These are phyloP conservation scores for Sporothrix euskadiensis DNA, from an alignment of 2,329 filamentous ascomycete genomes.

Conservation along the genomic window DNA sequence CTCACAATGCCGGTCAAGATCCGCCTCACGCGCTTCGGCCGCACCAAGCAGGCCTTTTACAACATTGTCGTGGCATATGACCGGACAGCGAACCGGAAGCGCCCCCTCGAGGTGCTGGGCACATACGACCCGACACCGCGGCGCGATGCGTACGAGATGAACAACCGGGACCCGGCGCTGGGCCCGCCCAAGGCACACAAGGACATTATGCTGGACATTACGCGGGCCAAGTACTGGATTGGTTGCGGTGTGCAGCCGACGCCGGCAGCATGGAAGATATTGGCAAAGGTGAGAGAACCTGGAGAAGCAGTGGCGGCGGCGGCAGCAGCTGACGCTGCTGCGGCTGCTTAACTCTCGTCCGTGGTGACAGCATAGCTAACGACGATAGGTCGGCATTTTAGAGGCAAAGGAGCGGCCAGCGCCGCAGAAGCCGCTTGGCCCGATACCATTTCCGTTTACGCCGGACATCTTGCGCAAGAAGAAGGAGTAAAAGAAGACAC, in stretches of 20 bases:
- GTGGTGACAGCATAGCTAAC: slow-evolving; percentile 6
- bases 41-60: slow-evolving; percentile 85
- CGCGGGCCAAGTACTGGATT: slow-evolving; percentile 89
- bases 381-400: slow-evolving; percentile 30
- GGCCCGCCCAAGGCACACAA: slow-evolving; percentile 66
- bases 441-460: background rate
- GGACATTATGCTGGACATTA: slow-evolving; percentile 82
- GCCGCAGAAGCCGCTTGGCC: background rate
- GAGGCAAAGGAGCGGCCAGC: slow-evolving; percentile 28
- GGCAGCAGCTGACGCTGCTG: background rate
- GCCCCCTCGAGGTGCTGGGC: slow-evolving; percentile 89
- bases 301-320: too few relatives aligned
- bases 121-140: slow-evolving; percentile 71
- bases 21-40: slow-evolving; percentile 89
- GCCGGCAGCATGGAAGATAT: slow-evolving; percentile 81
- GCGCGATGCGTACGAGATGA: slow-evolving; percentile 51
- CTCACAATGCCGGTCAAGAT: slow-evolving; percentile 81
- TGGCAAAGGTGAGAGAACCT: slow-evolving; percentile 66
- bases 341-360: background rate
- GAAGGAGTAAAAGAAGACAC: background rate
- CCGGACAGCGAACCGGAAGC: slow-evolving; percentile 74
- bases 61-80: slow-evolving; percentile 97
- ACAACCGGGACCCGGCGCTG: background rate
- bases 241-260: slow-evolving; percentile 95
- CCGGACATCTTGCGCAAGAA: background rate